Evolutionary conservation across 2,329 filamentous ascomycete genomes (phyloP).

Genomic region (Aaosphaeria arxii): DNA sequence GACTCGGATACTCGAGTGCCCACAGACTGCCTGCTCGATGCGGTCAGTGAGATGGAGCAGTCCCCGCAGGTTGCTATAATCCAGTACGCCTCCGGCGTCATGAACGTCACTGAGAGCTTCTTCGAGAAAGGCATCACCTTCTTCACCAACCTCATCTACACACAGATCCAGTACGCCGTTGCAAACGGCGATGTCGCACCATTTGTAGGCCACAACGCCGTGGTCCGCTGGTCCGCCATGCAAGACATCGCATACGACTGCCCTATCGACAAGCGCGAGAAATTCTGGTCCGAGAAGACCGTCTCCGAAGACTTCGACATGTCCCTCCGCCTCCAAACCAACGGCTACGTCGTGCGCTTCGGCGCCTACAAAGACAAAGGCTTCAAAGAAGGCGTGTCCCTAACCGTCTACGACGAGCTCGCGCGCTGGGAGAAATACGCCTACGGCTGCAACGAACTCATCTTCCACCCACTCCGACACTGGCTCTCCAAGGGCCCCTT

Average conservation of each 20-base stretch:
- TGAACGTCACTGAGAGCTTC: slow-evolving; percentile 70
- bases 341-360: slow-evolving; percentile 65
- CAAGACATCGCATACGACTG: slow-evolving; percentile 53
- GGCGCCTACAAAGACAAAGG: slow-evolving; percentile 66
- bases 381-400: slow-evolving; percentile 71
- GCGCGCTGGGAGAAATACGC: slow-evolving; percentile 71
- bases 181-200: slow-evolving; percentile 70
- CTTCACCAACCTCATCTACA: slow-evolving; percentile 77
- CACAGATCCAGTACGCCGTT: slow-evolving; percentile 67
- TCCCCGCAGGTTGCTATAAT: slow-evolving; percentile 76
- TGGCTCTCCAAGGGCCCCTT: slow-evolving; percentile 64
- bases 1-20: slow-evolving; percentile 46
- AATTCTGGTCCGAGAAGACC: slow-evolving; percentile 72
- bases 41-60: slow-evolving; percentile 78
- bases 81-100: slow-evolving; percentile 67
- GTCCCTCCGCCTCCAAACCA: slow-evolving; percentile 66
- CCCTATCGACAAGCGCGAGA: slow-evolving; percentile 53
- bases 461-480: slow-evolving; percentile 64
- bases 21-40: slow-evolving; percentile 72
- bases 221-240: slow-evolving; percentile 66
- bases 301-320: slow-evolving; percentile 80
- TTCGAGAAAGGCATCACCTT: slow-evolving; percentile 77
- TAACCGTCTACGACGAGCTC: slow-evolving; percentile 71
- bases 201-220: slow-evolving; percentile 76
- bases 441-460: slow-evolving; percentile 68